These are phyloP conservation scores for Pichia manshurica DNA, from an alignment of 805 yeast species.

Conservation along the genomic window DNA sequence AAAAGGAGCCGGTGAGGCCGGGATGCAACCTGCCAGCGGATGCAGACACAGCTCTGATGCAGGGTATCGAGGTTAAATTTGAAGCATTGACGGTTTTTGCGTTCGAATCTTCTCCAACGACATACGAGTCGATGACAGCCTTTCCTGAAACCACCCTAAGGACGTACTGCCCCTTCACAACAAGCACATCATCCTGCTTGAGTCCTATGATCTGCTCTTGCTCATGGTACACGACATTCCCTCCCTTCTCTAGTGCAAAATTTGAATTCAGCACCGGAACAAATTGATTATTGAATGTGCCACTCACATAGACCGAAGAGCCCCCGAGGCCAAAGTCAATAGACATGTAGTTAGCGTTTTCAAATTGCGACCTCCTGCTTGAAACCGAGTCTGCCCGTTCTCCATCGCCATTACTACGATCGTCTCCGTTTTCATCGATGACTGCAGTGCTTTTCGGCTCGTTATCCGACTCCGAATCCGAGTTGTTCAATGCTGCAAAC, in stretches of 20 bases:
- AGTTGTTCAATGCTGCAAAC: conserved; percentile 29
- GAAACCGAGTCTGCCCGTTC: too few species aligned
- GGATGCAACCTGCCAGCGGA: conserved; percentile 24
- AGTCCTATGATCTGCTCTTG: conserved; percentile 11
- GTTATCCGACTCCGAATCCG: conserved; percentile 9
- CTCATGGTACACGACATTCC: conserved; percentile 33
- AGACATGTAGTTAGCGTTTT: too few species aligned
- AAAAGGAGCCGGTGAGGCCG: conserved; percentile 34
- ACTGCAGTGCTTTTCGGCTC: background rate
- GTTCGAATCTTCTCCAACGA: conserved; percentile 26
- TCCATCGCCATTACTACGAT: too few species aligned
- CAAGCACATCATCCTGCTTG: conserved; percentile 25
- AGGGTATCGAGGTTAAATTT: conserved; percentile 36
- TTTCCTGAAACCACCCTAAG: conserved; percentile 44
- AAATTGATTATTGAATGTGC: background rate
- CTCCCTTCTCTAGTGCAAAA: conserved; percentile 31
- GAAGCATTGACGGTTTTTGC: conserved; percentile 27
- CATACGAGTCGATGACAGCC: conserved; percentile 36
- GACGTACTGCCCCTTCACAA: conserved; percentile 43
- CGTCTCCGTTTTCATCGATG: too few species aligned
- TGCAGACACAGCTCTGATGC: conserved; percentile 29
- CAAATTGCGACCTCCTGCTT: too few species aligned
- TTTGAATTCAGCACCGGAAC: conserved; percentile 28
- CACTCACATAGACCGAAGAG: background rate
- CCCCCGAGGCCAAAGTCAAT: conserved; percentile 6